phyloP scores from a whole-genome alignment of 805 yeast species.

The Kockiozyma suomiensis region DNA sequence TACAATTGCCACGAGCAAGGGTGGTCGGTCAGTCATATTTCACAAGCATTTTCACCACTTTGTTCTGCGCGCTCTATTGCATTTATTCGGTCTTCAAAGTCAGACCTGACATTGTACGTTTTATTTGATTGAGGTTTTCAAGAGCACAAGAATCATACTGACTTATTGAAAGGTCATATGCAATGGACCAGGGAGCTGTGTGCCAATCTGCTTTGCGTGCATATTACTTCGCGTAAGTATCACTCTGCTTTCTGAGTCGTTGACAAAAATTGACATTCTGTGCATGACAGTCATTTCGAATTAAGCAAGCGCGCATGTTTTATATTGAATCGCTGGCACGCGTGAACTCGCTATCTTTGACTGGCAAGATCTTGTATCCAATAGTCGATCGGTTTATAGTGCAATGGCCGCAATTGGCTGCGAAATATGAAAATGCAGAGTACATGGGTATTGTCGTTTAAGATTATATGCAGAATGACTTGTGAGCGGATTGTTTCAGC shows the following conservation, averaged over 20 bases:
- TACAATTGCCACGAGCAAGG: constrained; percentile 59
- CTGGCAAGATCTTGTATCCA: constrained; percentile 72
- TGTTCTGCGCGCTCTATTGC: constrained; percentile 44
- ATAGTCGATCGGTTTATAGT: constrained; percentile 78
- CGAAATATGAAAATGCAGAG: constrained; percentile 59
- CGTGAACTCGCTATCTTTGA: constrained; percentile 70
- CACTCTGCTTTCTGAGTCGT: background rate
- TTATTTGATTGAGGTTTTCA: background rate
- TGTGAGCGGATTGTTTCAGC: too few relatives aligned
- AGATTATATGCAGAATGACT: too few relatives aligned
- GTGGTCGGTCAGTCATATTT: constrained; percentile 57
- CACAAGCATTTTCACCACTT: constrained; percentile 53
- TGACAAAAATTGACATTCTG: too few relatives aligned
- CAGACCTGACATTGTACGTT: constrained; percentile 46
- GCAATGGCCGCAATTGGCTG: constrained; percentile 76
- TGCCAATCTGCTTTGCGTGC: constrained; percentile 64
- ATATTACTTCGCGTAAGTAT: constrained; percentile 51
- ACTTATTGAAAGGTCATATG: constrained; percentile 44
- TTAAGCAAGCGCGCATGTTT: constrained; percentile 56
- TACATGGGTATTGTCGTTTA: constrained; percentile 77
- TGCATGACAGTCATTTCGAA: constrained; percentile 8
- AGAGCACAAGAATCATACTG: background rate
- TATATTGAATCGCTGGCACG: constrained; percentile 89
- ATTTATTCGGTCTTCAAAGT: constrained; percentile 37
- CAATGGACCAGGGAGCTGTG: constrained; percentile 85